A percentile compares a stretch with the other conserved stretches of the same genome.
phyloP scores from a whole-genome alignment of 345 rosid species.

The Noccaea caerulescens region DNA sequence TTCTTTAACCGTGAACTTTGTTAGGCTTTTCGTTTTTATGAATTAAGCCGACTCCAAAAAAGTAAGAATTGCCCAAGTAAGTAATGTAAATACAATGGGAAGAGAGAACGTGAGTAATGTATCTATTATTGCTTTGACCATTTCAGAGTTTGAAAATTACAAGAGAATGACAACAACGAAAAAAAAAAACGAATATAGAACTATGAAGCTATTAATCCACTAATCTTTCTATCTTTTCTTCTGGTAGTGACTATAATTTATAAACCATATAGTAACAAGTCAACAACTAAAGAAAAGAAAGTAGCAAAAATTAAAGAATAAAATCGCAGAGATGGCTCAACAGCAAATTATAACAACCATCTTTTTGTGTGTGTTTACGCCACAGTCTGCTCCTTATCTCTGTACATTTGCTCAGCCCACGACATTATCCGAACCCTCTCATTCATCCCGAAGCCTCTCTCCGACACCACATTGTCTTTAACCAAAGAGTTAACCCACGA shows the following conservation, averaged over 20 bases:
- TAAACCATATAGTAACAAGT: conserved; percentile 19
- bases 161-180: too few relatives aligned
- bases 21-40: too few relatives aligned
- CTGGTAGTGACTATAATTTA: background rate
- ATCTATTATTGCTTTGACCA: too few relatives aligned
- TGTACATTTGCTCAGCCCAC: conserved; percentile 84
- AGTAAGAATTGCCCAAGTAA: too few relatives aligned
- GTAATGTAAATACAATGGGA: too few relatives aligned
- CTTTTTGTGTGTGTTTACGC: conserved; percentile 48
- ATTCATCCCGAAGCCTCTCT: conserved; percentile 38
- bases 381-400: conserved; percentile 90
- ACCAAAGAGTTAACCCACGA: conserved; percentile 93
- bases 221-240: conserved; percentile 16
- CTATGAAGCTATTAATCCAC: background rate
- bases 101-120: too few relatives aligned
- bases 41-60: too few relatives aligned
- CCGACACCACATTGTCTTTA: conserved; percentile 53
- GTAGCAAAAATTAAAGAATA: conserved; percentile 38
- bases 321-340: conserved; percentile 23
- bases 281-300: conserved; percentile 5
- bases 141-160: background rate
- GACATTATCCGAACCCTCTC: conserved; percentile 39
- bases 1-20: too few relatives aligned
- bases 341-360: background rate
- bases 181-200: too few relatives aligned